Evolutionary conservation across 164 flowering plant species (phyloP).

Genomic region (Vitis amurensis): DNA sequence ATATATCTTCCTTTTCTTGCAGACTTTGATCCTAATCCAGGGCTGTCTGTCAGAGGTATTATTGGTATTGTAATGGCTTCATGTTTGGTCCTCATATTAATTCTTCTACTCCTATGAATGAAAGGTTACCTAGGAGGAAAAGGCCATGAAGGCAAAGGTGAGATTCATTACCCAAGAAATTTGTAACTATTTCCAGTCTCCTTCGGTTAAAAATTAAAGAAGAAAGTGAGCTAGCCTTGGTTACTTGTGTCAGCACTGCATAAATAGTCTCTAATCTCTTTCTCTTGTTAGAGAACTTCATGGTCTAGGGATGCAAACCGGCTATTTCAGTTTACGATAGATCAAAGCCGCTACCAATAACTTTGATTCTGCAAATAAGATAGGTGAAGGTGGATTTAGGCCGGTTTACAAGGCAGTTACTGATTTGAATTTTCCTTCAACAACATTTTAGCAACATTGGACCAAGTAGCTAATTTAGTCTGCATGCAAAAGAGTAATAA

Average conservation of each 20-base stretch:
- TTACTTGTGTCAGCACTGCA: too few relatives aligned
- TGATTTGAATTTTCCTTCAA: background rate
- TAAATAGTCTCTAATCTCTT: too few relatives aligned
- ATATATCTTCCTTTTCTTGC: conserved; percentile 13
- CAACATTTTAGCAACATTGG: too few relatives aligned
- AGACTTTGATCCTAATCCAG: conserved; percentile 55
- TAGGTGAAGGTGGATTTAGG: conserved; percentile 92
- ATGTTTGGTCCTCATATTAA: conserved; percentile 25
- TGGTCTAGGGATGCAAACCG: conserved; percentile 59
- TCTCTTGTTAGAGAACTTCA: conserved; percentile 45
- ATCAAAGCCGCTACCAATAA: conserved; percentile 74
- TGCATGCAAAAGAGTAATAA: too few relatives aligned
- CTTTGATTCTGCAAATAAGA: conserved; percentile 71
- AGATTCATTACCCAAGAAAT: background rate
- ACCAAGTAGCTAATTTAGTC: too few relatives aligned
- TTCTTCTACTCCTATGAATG: conserved; percentile 41
- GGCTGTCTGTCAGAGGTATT: conserved; percentile 62
- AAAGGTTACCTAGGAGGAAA: conserved; percentile 52
- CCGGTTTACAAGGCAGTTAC: conserved; percentile 70
- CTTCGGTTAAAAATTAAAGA: too few relatives aligned
- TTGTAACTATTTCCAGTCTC: too few relatives aligned
- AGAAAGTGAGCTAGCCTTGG: too few relatives aligned
- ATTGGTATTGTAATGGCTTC: conserved; percentile 62
- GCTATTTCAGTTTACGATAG: conserved; percentile 62
- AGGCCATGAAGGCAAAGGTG: conserved; percentile 51